These are phyloP conservation scores for Didymella segeticola DNA, from an alignment of 2,329 filamentous ascomycete genomes.

Conservation along the genomic window DNA sequence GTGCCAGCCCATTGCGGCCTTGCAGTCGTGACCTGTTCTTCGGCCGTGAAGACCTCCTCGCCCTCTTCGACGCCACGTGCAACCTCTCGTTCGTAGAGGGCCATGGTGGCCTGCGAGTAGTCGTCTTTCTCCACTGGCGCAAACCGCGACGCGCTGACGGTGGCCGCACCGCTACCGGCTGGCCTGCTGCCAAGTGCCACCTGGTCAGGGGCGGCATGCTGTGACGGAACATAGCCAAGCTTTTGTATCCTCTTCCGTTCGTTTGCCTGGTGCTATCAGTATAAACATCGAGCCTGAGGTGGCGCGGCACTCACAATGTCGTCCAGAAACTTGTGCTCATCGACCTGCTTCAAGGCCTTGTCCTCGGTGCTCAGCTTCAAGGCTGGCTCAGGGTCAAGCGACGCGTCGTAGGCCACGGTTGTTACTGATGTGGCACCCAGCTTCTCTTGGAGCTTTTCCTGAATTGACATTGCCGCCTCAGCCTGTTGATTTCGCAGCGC, in stretches of 20 bases:
- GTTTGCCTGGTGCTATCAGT: slow-evolving; percentile 48
- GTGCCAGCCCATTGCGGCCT: slow-evolving; percentile 83
- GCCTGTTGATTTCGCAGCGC: slow-evolving; percentile 71
- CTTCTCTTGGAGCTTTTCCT: slow-evolving; percentile 60
- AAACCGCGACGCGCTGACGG: slow-evolving; percentile 70
- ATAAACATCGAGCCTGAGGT: neutral
- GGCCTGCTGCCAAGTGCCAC: slow-evolving; percentile 33
- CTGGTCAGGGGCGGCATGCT: slow-evolving; percentile 50
- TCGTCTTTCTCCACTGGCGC: slow-evolving; percentile 74
- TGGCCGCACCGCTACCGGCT: slow-evolving; percentile 52
- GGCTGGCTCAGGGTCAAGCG: slow-evolving; percentile 69
- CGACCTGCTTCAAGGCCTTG: slow-evolving; percentile 64
- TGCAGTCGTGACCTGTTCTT: slow-evolving; percentile 75
- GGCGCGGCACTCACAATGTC: slow-evolving; percentile 55
- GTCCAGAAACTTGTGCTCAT: slow-evolving; percentile 65
- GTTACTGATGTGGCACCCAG: slow-evolving; percentile 27
- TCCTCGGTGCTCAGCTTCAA: slow-evolving; percentile 70
- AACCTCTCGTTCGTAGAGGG: slow-evolving; percentile 89
- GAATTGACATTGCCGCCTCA: slow-evolving; percentile 67
- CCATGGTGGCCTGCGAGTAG: slow-evolving; percentile 85
- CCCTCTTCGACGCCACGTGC: slow-evolving; percentile 90
- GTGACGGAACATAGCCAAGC: slow-evolving; percentile 71
- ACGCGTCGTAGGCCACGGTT: slow-evolving; percentile 44
- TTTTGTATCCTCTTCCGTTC: slow-evolving; percentile 69
- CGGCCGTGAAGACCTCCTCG: slow-evolving; percentile 92